Evolutionary conservation across 2,329 filamentous ascomycete species (phyloP).

Genomic region (Neoscytalidium dimidiatum): DNA sequence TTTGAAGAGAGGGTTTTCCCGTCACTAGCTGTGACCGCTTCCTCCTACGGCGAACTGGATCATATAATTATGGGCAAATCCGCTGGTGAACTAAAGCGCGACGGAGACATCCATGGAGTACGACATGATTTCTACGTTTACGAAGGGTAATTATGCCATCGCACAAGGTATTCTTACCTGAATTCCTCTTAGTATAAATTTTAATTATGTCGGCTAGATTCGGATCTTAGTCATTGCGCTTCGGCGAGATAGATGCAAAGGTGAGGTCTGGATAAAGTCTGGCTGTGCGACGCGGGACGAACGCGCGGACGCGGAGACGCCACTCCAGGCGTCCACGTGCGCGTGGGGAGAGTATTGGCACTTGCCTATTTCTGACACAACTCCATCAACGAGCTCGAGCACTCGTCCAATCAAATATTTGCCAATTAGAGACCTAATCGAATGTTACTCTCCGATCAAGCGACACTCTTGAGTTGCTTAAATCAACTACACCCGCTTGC

Average conservation of each 20-base stretch:
- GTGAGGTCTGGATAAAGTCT: constrained; percentile 12
- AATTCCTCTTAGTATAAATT: background rate
- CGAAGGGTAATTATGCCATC: too few relatives aligned
- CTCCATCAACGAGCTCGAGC: background rate
- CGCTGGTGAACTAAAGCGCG: too few relatives aligned
- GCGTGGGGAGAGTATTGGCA: background rate
- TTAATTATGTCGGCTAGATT: background rate
- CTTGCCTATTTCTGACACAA: background rate
- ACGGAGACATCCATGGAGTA: too few relatives aligned
- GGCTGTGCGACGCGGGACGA: constrained; percentile 7
- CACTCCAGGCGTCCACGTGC: background rate
- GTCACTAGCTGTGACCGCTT: too few relatives aligned
- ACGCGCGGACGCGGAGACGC: constrained; percentile 4
- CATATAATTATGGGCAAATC: too few relatives aligned
- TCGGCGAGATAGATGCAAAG: background rate
- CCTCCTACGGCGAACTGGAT: too few relatives aligned
- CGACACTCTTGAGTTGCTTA: background rate
- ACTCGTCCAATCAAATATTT: background rate
- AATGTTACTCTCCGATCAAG: background rate
- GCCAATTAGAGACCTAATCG: background rate
- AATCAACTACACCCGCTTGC: background rate
- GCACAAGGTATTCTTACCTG: too few relatives aligned
- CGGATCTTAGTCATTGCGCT: background rate
- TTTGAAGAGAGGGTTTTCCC: too few relatives aligned
- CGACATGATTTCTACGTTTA: too few relatives aligned